Percentiles rank a stretch among this genome's conserved stretches.
These are phyloP conservation scores for Scenedesmus sp. DNA, from an alignment of 163 green algal species.

Conservation along the genomic window DNA sequence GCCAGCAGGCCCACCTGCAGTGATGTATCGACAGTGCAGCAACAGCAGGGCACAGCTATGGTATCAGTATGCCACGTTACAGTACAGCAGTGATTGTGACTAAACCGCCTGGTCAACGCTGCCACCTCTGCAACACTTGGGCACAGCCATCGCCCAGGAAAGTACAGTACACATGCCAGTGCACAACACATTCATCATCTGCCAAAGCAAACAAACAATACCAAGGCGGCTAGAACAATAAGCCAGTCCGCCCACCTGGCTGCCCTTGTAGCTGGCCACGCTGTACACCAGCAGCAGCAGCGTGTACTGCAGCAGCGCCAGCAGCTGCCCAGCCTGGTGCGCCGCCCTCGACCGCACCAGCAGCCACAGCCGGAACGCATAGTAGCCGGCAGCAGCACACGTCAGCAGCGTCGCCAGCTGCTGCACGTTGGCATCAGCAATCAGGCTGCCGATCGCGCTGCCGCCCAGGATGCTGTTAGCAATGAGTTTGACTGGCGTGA, in stretches of 20 bases:
- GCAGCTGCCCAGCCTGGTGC: background rate
- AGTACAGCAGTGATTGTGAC: background rate
- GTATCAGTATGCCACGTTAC: background rate
- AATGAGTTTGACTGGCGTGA: background rate
- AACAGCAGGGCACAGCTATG: background rate
- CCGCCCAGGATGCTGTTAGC: background rate
- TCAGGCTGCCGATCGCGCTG: background rate
- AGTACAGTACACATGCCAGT: too few species aligned
- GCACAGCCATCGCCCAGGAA: too few species aligned
- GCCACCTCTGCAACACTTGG: background rate
- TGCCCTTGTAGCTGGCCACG: slow-evolving; percentile 56
- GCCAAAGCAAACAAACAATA: too few species aligned
- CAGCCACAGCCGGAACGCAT: slow-evolving; percentile 70
- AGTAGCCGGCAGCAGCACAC: slow-evolving; percentile 58
- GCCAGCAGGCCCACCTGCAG: slow-evolving; percentile 57
- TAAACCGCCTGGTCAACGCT: background rate
- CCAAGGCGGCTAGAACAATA: slow-evolving; percentile 53
- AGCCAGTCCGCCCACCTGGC: background rate
- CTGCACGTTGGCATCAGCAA: background rate
- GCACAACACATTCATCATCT: too few species aligned
- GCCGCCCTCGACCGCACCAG: slow-evolving; percentile 59
- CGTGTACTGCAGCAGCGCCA: slow-evolving; percentile 67
- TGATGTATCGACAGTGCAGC: background rate
- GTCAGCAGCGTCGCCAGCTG: slow-evolving; percentile 7
- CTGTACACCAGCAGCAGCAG: slow-evolving; percentile 67